Evolutionary conservation across 306 rosid genomes (phyloP).

Genomic region (Prunus davidiana): DNA sequence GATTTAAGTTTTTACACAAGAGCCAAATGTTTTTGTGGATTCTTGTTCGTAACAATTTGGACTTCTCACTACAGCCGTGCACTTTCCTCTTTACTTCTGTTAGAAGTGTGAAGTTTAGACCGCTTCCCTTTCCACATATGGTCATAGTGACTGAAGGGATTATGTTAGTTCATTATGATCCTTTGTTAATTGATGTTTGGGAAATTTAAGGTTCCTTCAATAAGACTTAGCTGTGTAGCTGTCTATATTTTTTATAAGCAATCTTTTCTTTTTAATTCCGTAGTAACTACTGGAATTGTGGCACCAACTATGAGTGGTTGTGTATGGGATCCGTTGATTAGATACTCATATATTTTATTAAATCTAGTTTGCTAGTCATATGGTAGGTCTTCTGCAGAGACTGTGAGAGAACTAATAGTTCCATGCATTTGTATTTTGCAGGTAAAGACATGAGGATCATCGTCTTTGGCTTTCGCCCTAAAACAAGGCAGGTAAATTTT

Average conservation of each 20-base stretch:
- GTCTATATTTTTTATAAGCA: neutral
- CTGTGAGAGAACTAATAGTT: constrained; percentile 15
- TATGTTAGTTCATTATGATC: neutral
- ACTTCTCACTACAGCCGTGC: neutral
- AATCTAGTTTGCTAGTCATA: neutral
- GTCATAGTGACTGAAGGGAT: neutral
- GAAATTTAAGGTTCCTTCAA: neutral
- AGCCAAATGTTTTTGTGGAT: too few relatives aligned
- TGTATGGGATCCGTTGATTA: neutral
- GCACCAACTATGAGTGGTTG: neutral
- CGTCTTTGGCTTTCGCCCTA: constrained; percentile 87
- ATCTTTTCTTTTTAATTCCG: neutral
- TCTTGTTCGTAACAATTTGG: neutral
- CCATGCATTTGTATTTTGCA: constrained; percentile 35
- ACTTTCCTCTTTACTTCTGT: neutral
- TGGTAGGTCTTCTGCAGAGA: neutral
- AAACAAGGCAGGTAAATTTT: constrained; percentile 78
- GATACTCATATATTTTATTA: neutral
- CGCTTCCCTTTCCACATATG: neutral
- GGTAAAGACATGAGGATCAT: constrained; percentile 97
- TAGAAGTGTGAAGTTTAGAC: neutral
- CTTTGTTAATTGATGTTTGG: neutral
- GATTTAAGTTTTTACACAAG: too few relatives aligned
- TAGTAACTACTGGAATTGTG: neutral
- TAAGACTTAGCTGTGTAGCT: neutral